phyloP scores from a whole-genome alignment of 1,284 basidiomycete species.

The Limonomyces culmigenus region DNA sequence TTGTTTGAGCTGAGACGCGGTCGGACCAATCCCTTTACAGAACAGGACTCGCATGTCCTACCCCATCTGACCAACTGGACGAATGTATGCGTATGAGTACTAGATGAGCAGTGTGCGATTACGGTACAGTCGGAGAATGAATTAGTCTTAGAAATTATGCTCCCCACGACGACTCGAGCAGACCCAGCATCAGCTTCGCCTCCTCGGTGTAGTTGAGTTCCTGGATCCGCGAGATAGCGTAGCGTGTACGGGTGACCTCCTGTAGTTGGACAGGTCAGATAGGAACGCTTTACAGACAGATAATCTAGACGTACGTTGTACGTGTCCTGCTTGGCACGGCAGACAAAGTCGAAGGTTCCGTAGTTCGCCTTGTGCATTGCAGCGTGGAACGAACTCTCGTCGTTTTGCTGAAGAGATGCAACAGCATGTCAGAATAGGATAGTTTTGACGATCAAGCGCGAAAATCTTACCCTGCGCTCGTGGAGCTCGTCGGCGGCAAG shows the following conservation, averaged over 20 bases:
- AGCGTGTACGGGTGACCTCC: slow-evolving; percentile 68
- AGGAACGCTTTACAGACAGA: not conserved
- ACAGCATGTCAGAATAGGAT: not conserved
- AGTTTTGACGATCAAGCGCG: slow-evolving; percentile 1
- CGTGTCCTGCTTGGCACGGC: slow-evolving; percentile 77
- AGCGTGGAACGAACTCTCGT: slow-evolving; percentile 46
- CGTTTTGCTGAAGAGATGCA: slow-evolving; percentile 43
- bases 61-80: too few relatives aligned
- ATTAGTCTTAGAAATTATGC: too few relatives aligned
- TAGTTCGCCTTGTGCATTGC: slow-evolving; percentile 54
- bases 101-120: too few relatives aligned
- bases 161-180: slow-evolving; percentile 26
- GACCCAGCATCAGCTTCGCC: slow-evolving; percentile 38
- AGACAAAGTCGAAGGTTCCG: slow-evolving; percentile 68
- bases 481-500: slow-evolving; percentile 72
- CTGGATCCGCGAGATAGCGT: slow-evolving; percentile 56
- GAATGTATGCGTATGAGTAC: too few relatives aligned
- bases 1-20: too few relatives aligned
- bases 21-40: too few relatives aligned
- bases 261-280: slow-evolving; percentile 14
- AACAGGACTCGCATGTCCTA: too few relatives aligned
- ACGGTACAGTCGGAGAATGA: too few relatives aligned
- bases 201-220: slow-evolving; percentile 64
- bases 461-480: slow-evolving; percentile 39
- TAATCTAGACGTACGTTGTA: slow-evolving; percentile 47